Evolutionary conservation across 495 filamentous ascomycete species (phyloP), one percentile per base, ranked within the genome.

Genomic region (Xylaria palmicola): DNA sequence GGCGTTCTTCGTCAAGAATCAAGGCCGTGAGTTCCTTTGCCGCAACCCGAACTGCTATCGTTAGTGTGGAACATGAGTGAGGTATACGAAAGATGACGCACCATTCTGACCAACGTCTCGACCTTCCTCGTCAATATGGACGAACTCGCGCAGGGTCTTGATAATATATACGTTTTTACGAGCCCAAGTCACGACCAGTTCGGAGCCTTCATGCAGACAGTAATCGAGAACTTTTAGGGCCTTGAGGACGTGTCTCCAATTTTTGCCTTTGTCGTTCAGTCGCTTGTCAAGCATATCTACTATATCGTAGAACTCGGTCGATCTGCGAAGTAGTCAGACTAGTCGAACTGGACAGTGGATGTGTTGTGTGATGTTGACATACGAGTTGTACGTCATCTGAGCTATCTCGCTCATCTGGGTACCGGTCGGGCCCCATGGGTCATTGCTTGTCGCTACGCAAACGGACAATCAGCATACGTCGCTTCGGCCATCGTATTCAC

Each of bases 251-350:
- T 99, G 95, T 66, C 95, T 87, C 95, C 95, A 99, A 75, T 99
- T 99, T 83, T 97, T 99, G 67, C 95, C 95, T 75, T 99, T 99
- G 73, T 99, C 95, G 67, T 99, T 99, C 67, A 99, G 81, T 61
- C 95, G 89, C 81, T 98, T 98, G 76, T 98, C 95, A 62, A 99
- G 81, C 94, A 99, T 99, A 75, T 98, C 95, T 88, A 99, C 96
- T 67, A 99, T 97, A 71, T 99, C 93, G 80, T 96, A 95, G 77
- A 98, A 99, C 74, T 97, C 94, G 71, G 87, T 92, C n/a, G 90
- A 90, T 70, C 92, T 96, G 69, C 24, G 19, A 22, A 27, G 54
- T 29, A 2, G 41, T 59, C 53, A 70, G 71, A 47, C 30, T 12
- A 50, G 53, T 61, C 17, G 29, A 60, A 55, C 22, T 37, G 12